These are phyloP conservation scores for Aspergillus phoenicis DNA, from an alignment of 2,329 filamentous ascomycete genomes.

Conservation along the genomic window DNA sequence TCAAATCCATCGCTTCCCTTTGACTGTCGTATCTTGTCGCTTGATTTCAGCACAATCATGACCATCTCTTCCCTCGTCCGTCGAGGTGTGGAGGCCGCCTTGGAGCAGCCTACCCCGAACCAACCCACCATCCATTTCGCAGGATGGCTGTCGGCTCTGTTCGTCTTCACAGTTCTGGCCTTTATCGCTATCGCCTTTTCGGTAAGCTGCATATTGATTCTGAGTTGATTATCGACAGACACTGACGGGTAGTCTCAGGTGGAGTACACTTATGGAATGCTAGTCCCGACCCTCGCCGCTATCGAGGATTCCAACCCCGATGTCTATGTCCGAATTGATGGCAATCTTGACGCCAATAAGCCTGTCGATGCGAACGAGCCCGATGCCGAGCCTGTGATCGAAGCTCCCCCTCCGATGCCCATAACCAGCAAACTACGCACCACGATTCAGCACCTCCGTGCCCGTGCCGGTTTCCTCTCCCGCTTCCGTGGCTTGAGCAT, in stretches of 20 bases:
- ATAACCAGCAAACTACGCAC: constrained; percentile 63
- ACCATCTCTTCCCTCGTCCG: constrained; percentile 36
- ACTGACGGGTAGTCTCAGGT: constrained; percentile 33
- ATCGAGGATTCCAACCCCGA: constrained; percentile 63
- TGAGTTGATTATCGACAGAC: constrained; percentile 18
- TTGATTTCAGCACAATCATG: constrained; percentile 26
- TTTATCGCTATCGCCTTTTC: constrained; percentile 8
- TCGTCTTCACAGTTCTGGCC: constrained; percentile 30
- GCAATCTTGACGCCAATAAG: constrained; percentile 35
- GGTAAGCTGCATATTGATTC: neutral
- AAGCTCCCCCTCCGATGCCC: constrained; percentile 56
- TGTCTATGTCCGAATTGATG: constrained; percentile 55
- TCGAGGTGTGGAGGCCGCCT: constrained; percentile 39
- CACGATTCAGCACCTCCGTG: constrained; percentile 63
- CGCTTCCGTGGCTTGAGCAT: constrained; percentile 69
- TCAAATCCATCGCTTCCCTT: neutral
- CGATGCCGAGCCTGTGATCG: constrained; percentile 45
- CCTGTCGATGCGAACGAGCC: constrained; percentile 33
- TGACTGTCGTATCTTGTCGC: neutral
- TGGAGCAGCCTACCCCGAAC: constrained; percentile 24
- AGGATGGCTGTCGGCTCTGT: constrained; percentile 29
- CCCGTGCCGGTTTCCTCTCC: constrained; percentile 65
- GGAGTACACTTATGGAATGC: constrained; percentile 61
- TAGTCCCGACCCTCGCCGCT: constrained; percentile 65
- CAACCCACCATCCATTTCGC: constrained; percentile 25